Percentiles rank a stretch among this genome's conserved stretches.
These are phyloP conservation scores for Phytophthora sojae DNA, from an alignment of 352 stramenopile genomes.

Conservation along the genomic window DNA sequence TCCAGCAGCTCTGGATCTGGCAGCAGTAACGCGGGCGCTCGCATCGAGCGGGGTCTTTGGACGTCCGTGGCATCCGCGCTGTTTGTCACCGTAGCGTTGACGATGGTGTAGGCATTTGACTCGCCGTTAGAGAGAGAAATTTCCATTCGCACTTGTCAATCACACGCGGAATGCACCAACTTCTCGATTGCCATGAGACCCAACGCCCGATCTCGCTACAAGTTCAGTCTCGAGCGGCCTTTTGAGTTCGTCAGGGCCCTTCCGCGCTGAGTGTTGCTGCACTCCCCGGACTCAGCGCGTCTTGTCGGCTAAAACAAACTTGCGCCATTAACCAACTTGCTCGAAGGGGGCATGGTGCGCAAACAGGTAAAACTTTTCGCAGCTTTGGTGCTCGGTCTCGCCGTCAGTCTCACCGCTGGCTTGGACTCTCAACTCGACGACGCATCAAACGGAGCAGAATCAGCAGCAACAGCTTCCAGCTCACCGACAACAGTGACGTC, in stretches of 20 bases:
- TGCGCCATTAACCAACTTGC: constrained; percentile 5
- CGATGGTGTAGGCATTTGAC: constrained; percentile 16
- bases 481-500: neutral
- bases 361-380: neutral
- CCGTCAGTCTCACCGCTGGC: neutral
- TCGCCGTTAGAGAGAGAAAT: neutral
- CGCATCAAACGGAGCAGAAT: neutral
- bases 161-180: no score
- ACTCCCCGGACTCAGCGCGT: neutral
- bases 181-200: no score
- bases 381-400: neutral
- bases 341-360: neutral
- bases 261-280: neutral
- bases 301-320: constrained; percentile 7
- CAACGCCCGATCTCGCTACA: neutral
- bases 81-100: constrained; percentile 5
- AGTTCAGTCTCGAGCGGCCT: neutral
- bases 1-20: constrained; percentile 17
- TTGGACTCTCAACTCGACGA: neutral
- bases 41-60: constrained; percentile 3
- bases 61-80: constrained; percentile 6
- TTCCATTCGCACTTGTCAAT: no score
- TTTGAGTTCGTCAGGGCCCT: neutral
- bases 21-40: constrained; percentile 12
- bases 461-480: neutral